Conservation (phyloP, 352 stramenopile genomes). For the Globisporangium abappressorium region DNA sequence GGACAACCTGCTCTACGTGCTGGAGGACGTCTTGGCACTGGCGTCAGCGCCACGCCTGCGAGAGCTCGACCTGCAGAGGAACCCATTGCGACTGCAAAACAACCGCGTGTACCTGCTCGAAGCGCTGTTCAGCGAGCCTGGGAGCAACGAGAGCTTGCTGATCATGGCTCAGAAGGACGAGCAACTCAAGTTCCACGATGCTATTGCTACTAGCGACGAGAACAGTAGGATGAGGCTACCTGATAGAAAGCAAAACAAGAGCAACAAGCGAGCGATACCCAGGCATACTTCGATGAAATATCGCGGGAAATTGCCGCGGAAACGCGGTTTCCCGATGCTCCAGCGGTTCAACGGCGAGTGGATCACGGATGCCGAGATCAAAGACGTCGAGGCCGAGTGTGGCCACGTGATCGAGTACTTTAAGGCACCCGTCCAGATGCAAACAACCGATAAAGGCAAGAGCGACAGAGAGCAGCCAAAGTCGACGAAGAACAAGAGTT, state of each 20-base stretch:
- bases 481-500: not conserved
- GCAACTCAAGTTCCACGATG: constrained; percentile 24
- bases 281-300: constrained; percentile 27
- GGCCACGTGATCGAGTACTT: constrained; percentile 50
- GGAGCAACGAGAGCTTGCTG: constrained; percentile 34
- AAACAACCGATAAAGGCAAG: not conserved
- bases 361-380: constrained; percentile 55
- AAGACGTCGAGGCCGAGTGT: constrained; percentile 47
- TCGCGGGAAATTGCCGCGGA: constrained; percentile 40
- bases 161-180: constrained; percentile 37
- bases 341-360: constrained; percentile 53
- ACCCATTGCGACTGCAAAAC: constrained; percentile 55
- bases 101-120: constrained; percentile 77
- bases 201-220: not conserved
- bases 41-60: constrained; percentile 38
- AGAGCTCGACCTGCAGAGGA: constrained; percentile 51
- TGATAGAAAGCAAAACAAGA: not conserved
- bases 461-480: not conserved
- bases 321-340: constrained; percentile 60
- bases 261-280: not conserved
- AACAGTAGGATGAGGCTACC: not conserved
- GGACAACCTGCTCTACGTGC: constrained; percentile 53
- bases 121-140: constrained; percentile 34
- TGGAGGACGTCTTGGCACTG: constrained; percentile 66
- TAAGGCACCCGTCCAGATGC: not conserved